These are phyloP conservation scores for Amanita thiersii DNA, from an alignment of 768 basidiomycete species.

Conservation along the genomic window DNA sequence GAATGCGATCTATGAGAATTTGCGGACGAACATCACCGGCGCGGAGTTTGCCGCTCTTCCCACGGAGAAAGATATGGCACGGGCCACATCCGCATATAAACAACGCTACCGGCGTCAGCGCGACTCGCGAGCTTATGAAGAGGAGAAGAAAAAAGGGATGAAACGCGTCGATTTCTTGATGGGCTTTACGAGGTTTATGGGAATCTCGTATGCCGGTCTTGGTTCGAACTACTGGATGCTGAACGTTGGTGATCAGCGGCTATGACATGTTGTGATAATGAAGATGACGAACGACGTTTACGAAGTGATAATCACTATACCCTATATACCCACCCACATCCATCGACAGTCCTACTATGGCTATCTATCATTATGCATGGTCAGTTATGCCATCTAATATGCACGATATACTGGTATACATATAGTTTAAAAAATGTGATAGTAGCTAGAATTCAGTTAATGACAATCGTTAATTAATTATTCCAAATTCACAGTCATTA, in stretches of 20 bases:
- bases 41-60: slow-evolving; percentile 35
- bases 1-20: slow-evolving; percentile 30
- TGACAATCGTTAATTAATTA: no score
- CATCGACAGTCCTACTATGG: no score
- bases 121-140: slow-evolving; percentile 24
- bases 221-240: slow-evolving; percentile 24
- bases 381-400: no score
- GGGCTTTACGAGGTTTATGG: slow-evolving; percentile 34
- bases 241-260: slow-evolving; percentile 9
- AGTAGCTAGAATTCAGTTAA: no score
- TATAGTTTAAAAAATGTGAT: no score
- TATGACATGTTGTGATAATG: background rate
- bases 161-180: slow-evolving; percentile 54
- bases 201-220: slow-evolving; percentile 27
- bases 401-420: no score
- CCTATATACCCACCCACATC: no score
- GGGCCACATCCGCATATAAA: slow-evolving; percentile 40
- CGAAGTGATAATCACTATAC: no score
- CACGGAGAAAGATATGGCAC: slow-evolving; percentile 23
- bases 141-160: slow-evolving; percentile 43
- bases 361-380: no score
- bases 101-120: slow-evolving; percentile 31
- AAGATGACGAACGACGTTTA: no score
- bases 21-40: slow-evolving; percentile 32
- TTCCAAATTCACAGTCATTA: no score